Percentiles rank a stretch among this genome's conserved stretches.
Conservation (phyloP, 352 stramenopile genomes). For the Lagenidium giganteum region DNA sequence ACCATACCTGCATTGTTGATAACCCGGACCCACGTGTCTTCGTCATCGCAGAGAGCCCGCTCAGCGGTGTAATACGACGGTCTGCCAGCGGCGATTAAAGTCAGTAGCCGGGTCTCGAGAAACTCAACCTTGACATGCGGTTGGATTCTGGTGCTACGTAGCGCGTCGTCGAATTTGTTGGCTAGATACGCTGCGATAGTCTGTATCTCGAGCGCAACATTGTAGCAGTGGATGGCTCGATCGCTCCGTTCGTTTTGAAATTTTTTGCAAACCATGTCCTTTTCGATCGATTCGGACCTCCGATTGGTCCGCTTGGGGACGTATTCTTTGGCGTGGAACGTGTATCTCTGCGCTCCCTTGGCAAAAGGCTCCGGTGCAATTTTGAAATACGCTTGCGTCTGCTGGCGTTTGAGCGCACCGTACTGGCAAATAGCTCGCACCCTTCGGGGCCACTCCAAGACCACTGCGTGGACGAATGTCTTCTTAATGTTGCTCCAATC, state of each 20-base stretch:
- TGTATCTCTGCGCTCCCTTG: conserved; percentile 23
- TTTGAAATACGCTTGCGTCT: conserved; percentile 17
- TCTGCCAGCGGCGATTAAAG: neutral
- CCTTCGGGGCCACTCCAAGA: no score
- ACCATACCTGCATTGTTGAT: conserved; percentile 41
- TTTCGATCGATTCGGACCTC: no score
- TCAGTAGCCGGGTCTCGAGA: no score
- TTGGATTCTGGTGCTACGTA: no score
- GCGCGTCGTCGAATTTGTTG: no score
- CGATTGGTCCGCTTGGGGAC: no score
- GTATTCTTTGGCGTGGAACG: conserved; percentile 25
- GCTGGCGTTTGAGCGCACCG: no score
- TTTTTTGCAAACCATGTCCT: neutral
- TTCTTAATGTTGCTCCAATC: no score
- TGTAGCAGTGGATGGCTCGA: conserved; percentile 32
- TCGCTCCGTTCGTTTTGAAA: conserved; percentile 13
- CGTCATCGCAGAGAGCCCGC: conserved; percentile 1
- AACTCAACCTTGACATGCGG: no score
- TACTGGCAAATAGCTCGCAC: no score
- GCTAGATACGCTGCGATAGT: conserved; percentile 34
- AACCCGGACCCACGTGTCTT: conserved; percentile 28
- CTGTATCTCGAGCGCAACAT: conserved; percentile 30
- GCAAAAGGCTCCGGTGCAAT: conserved; percentile 32
- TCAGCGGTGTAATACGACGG: neutral
- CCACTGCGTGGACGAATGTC: no score